phyloP scores from a whole-genome alignment of 148 eudicot genomes.

The Rhododendron molle region DNA sequence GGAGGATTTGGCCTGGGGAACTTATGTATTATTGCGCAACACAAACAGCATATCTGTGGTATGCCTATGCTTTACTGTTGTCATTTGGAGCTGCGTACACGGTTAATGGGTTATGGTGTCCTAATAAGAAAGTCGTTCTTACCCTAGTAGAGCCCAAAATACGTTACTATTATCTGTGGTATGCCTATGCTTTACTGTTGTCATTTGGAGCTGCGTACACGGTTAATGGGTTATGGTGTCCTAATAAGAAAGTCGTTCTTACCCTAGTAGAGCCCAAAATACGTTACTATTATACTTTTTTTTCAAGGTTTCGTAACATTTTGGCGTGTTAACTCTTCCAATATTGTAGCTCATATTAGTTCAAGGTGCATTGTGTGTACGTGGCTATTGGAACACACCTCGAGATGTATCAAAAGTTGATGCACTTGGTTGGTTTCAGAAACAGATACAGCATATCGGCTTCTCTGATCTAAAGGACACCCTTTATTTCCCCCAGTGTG shows the following conservation, averaged over 20 bases:
- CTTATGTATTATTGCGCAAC: constrained; percentile 78
- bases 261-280: not conserved
- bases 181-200: constrained; percentile 10
- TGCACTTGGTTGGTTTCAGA: constrained; percentile 54
- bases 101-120: not conserved
- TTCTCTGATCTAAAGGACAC: constrained; percentile 56
- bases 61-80: constrained; percentile 10
- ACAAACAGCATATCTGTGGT: constrained; percentile 88
- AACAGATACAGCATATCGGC: constrained; percentile 44
- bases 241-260: not conserved
- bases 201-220: not conserved
- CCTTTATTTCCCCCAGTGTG: constrained; percentile 62
- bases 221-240: not conserved
- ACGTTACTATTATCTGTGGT: constrained; percentile 66
- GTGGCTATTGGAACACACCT: constrained; percentile 91
- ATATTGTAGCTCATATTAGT: constrained; percentile 61
- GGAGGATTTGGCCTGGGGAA: constrained; percentile 96
- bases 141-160: not conserved
- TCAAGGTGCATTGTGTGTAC: constrained; percentile 65
- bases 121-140: not conserved
- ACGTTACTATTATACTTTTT: not conserved
- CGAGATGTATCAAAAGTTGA: constrained; percentile 43
- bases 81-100: not conserved
- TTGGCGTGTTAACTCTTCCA: constrained; percentile 7
- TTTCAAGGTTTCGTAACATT: not conserved